Conservation (phyloP, 768 basidiomycete species). For the Termitomyces sp. region DNA sequence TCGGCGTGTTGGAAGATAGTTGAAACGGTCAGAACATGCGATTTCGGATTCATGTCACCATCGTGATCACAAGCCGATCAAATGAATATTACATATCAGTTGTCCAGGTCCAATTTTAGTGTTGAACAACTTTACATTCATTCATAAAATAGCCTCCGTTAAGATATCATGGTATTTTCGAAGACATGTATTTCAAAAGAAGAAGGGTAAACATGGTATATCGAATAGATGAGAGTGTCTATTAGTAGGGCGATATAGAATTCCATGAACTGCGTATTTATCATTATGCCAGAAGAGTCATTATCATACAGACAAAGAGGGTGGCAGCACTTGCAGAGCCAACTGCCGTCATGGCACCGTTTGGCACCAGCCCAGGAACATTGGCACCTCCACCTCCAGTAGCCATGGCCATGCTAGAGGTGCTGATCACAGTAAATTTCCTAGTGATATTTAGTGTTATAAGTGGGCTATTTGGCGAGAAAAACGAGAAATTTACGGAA, state of each 20-base stretch:
- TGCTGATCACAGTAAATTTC: neutral
- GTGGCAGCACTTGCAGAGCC: neutral
- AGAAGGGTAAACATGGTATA: neutral
- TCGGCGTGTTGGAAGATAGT: constrained; percentile 8
- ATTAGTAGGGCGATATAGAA: too few relatives aligned
- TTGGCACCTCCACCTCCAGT: neutral
- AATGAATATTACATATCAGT: neutral
- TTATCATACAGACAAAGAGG: neutral
- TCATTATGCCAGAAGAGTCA: neutral
- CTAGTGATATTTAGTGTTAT: neutral
- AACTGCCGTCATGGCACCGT: neutral
- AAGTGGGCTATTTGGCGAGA: neutral
- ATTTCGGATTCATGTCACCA: constrained; percentile 1
- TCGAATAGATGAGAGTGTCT: neutral
- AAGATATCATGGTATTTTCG: neutral
- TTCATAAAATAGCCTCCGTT: neutral
- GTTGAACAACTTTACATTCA: neutral
- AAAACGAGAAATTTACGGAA: neutral
- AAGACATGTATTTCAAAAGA: neutral
- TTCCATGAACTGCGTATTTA: neutral
- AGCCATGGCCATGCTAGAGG: neutral
- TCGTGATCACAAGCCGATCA: constrained; percentile 6
- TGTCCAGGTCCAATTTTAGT: neutral
- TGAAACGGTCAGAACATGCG: neutral
- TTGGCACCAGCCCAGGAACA: neutral